A percentile compares a stretch with the other conserved stretches of the same genome.
Conservation (phyloP, 495 filamentous ascomycete genomes). For the Lasiosphaeria hispida region DNA sequence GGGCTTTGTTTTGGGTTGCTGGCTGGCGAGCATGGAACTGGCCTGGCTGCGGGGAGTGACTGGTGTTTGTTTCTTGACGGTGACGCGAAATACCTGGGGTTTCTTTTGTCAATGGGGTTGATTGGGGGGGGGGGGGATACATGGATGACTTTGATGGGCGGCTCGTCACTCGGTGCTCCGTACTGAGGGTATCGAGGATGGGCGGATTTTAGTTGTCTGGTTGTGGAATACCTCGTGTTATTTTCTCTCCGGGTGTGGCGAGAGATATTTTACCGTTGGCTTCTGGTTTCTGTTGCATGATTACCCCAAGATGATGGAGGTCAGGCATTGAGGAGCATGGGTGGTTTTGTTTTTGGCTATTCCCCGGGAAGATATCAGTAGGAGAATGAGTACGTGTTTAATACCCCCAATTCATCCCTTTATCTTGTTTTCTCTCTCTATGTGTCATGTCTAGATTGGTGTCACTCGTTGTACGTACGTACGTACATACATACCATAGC, state of each 20-base stretch:
- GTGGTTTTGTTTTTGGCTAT: not conserved
- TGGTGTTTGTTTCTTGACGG: not conserved
- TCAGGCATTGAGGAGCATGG: not conserved
- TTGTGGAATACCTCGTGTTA: no score
- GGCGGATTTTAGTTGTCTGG: no score
- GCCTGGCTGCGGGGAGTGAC: not conserved
- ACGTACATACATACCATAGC: not conserved
- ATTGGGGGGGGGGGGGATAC: not conserved
- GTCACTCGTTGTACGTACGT: not conserved
- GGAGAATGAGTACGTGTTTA: slow-evolving; percentile 1
- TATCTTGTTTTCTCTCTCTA: not conserved
- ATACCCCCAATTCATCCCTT: not conserved
- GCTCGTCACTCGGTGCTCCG: no score
- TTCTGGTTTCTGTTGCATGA: slow-evolving; percentile 3
- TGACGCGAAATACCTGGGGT: slow-evolving; percentile 3
- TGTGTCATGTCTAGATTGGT: not conserved
- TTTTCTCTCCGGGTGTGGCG: no score
- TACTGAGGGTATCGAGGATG: no score
- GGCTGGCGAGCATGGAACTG: not conserved
- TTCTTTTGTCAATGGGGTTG: not conserved
- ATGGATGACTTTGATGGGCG: slow-evolving; percentile 2
- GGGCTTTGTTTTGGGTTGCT: no score
- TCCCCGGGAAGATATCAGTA: not conserved
- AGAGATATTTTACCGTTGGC: not conserved
- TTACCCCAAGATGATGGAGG: slow-evolving; percentile 1